Base-by-base conservation (phyloP, 2,329 filamentous ascomycete genomes). In the Incumbomyces delicatus region DNA sequence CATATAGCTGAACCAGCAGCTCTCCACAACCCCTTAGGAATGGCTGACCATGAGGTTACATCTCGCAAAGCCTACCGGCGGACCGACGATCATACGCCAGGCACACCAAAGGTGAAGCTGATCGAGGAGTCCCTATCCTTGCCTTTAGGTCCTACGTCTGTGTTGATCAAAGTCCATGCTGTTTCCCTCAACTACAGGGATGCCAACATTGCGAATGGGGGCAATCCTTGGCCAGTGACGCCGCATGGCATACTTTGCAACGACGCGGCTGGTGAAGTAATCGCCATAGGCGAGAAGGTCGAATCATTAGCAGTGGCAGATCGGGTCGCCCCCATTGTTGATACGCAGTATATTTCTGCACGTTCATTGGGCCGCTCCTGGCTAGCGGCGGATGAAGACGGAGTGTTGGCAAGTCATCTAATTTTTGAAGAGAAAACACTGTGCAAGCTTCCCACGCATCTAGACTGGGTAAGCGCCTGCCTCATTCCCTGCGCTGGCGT, bases 171-270 rank as follows among this genome's bases (percentile, higher is more conserved):
- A 57, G 64, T 77, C 27, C 64, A 66, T 41, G 63, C 71, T n/a
- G 73, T 76, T 0, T 72, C 72, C 4, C 61, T 77, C 41, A 76
- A 77, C 54, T 77, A 73, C 56, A 66, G 73, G 35, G 74, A 77
- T 52, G 70, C 71, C 37, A 66, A 63, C 47, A 68, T 67, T 36
- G 55, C 60, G 18, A 62, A 65, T 45, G 64, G 63, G 8, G 60
- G 61, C 0, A 69, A 71, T 46, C 68, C 69, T 0, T 68, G 63
- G 64, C 63, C 64, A 0, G 61, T 70, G 0, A 46, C 52, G 2
- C 54, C 57, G 1, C 37, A 63, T 35, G 60, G 57, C 0, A 63
- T 63, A 1, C 56, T 60, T 0, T 59, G 64, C 22, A 66, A 66
- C 22, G 71, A 74, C 33, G 65, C 65, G 1, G 66, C 68, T 0